phyloP scores from a whole-genome alignment of 106 monocot genomes.

The Narthecium ossifragum region DNA sequence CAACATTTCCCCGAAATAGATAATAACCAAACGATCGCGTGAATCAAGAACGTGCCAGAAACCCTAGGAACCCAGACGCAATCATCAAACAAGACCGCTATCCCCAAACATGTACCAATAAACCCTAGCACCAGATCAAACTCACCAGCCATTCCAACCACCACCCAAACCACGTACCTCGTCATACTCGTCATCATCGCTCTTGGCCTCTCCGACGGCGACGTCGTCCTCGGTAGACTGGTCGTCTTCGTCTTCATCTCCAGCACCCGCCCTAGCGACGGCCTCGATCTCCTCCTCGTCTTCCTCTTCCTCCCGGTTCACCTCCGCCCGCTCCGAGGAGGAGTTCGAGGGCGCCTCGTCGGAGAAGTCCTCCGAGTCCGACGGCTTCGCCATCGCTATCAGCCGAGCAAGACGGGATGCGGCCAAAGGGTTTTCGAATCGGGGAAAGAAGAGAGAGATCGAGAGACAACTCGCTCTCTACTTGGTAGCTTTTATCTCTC shows the following conservation, averaged over 20 bases:
- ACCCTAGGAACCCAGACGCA: background rate
- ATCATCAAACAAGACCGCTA: too few species aligned
- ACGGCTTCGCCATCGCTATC: constrained; percentile 43
- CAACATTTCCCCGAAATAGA: too few species aligned
- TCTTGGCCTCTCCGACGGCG: constrained; percentile 6
- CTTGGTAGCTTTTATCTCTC: too few species aligned
- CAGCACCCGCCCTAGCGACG: constrained; percentile 34
- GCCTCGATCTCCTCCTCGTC: constrained; percentile 75
- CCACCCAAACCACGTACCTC: background rate
- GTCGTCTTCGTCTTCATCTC: constrained; percentile 38
- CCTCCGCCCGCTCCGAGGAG: constrained; percentile 22
- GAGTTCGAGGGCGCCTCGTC: constrained; percentile 32
- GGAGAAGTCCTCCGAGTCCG: constrained; percentile 36
- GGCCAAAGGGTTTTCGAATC: background rate
- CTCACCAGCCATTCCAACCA: background rate
- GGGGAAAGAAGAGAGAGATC: background rate
- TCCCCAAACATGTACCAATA: too few species aligned
- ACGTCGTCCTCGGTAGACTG: constrained; percentile 43
- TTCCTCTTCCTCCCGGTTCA: constrained; percentile 19
- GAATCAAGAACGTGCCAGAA: too few species aligned
- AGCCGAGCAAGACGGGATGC: background rate
- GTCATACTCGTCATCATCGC: constrained; percentile 24
- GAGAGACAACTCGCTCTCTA: too few species aligned
- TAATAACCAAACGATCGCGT: too few species aligned
- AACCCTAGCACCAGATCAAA: background rate